These are phyloP conservation scores for Cephaloascus fragrans DNA, from an alignment of 805 yeast genomes.

Conservation along the genomic window DNA sequence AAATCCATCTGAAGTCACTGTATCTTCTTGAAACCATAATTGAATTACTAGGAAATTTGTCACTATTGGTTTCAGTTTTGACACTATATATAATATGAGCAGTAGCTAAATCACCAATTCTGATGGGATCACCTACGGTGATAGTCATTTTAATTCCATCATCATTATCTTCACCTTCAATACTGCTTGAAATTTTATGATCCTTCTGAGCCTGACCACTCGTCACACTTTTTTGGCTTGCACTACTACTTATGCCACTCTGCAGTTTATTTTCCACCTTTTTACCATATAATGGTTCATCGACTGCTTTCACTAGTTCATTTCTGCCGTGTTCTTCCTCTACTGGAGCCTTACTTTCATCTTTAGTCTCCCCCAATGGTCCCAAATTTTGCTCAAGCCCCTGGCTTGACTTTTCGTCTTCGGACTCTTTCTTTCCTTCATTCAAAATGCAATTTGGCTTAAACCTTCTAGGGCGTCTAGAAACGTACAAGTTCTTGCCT, in stretches of 20 bases:
- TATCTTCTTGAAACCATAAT: slow-evolving; percentile 68
- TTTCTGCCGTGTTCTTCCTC: slow-evolving; percentile 1
- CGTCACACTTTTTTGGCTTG: slow-evolving; percentile 2
- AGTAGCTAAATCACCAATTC: slow-evolving; percentile 82
- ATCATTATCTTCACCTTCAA: slow-evolving; percentile 3
- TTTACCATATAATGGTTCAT: slow-evolving; percentile 2
- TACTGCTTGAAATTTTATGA: slow-evolving; percentile 3
- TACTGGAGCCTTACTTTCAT: background rate
- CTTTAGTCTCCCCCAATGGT: background rate
- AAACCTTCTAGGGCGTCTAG: background rate
- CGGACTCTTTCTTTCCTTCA: background rate
- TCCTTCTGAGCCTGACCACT: background rate
- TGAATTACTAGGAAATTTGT: slow-evolving; percentile 15
- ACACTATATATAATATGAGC: slow-evolving; percentile 87
- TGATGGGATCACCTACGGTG: slow-evolving; percentile 80
- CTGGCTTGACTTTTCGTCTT: background rate
- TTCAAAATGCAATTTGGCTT: background rate
- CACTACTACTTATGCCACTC: slow-evolving; percentile 3
- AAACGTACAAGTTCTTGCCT: slow-evolving; percentile 2
- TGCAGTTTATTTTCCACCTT: slow-evolving; percentile 1
- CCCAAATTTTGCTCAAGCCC: too few relatives aligned
- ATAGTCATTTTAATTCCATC: slow-evolving; percentile 39
- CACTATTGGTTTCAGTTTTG: slow-evolving; percentile 30
- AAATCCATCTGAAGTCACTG: slow-evolving; percentile 89
- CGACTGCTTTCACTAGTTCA: slow-evolving; percentile 1